Evolutionary conservation across 192 early-diverging fungal species (phyloP), one percentile per base, ranked within the genome.

Genomic region (Geranomyces variabilis): DNA sequence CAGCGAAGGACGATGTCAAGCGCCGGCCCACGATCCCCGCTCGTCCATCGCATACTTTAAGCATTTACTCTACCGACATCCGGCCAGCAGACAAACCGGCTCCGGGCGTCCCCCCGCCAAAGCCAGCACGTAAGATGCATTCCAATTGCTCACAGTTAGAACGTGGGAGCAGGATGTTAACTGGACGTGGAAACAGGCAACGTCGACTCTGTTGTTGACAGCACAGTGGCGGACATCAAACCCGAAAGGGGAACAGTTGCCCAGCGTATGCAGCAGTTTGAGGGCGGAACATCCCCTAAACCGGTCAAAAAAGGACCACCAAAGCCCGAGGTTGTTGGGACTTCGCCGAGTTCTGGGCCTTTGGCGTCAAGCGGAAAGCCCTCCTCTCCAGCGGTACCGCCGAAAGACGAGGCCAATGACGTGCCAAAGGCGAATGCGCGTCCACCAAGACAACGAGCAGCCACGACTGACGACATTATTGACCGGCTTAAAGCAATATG

Each of bases 401-500:
- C 70, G 36, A 31, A 36, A 36, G 57, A 33, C n/a, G 65, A 36
- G 12, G 26, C 46, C n/a, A 28, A 44, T 51, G 48, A 33, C 29
- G 47, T 61, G 53, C 66, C 77, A 12, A 70, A 68, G 51, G 28
- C 70, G 22, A 48, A 51, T 6, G 49, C 21, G 1, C 68, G 57
- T 22, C 51, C 14, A 3, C 79, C 46, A 63, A 68, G 43, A 31
- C 74, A 74, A 63, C 14, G 33, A 57, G 85, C 86, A 49, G 78
- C 82, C 29, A 83, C 89, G 48, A 87, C 84, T 15, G 88, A 88
- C 67, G 93, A 98, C 71, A 88, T 98, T 9, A 85, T 98, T 56
- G 90, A 91, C 33, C 84, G 91, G 5, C 75, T 96, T 13, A 75
- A 64, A 55, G 88, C 87, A 13, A 92, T 96, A 53, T 96, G 94